phyloP scores from a whole-genome alignment of 2,329 filamentous ascomycete species.

The Fusarium continuum region DNA sequence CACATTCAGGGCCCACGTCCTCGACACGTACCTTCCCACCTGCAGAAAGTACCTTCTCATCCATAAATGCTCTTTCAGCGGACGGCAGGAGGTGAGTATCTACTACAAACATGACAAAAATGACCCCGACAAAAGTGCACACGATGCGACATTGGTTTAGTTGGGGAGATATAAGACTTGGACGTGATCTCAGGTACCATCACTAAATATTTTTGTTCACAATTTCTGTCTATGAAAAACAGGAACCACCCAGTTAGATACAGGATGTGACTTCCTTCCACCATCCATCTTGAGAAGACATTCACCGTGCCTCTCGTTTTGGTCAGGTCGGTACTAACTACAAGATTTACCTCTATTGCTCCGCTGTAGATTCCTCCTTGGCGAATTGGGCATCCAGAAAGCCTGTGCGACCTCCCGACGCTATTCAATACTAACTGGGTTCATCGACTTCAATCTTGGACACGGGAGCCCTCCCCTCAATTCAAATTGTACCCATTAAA shows the following conservation, averaged over 20 bases:
- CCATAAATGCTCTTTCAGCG: neutral
- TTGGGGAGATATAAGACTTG: too few relatives aligned
- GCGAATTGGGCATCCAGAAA: conserved; percentile 15
- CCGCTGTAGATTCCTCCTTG: conserved; percentile 28
- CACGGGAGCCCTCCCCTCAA: conserved; percentile 10
- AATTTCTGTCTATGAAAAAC: too few relatives aligned
- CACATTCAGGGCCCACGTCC: conserved; percentile 33
- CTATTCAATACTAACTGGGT: conserved; percentile 28
- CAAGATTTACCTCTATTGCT: neutral
- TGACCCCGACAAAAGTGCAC: too few relatives aligned
- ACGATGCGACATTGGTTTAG: too few relatives aligned
- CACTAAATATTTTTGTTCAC: too few relatives aligned
- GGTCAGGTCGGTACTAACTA: too few relatives aligned
- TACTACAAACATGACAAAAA: too few relatives aligned
- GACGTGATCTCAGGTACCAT: too few relatives aligned
- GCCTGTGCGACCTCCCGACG: conserved; percentile 18
- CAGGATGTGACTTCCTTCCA: too few relatives aligned
- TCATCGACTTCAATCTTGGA: conserved; percentile 12
- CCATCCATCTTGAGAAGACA: neutral
- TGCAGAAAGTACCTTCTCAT: conserved; percentile 9
- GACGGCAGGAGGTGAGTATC: neutral
- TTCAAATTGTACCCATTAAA: conserved; percentile 7
- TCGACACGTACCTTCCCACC: conserved; percentile 32
- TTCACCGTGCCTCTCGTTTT: neutral
- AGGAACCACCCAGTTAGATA: too few relatives aligned